Conservation (phyloP, 768 basidiomycete species). For the Boletellus ananiceps region DNA sequence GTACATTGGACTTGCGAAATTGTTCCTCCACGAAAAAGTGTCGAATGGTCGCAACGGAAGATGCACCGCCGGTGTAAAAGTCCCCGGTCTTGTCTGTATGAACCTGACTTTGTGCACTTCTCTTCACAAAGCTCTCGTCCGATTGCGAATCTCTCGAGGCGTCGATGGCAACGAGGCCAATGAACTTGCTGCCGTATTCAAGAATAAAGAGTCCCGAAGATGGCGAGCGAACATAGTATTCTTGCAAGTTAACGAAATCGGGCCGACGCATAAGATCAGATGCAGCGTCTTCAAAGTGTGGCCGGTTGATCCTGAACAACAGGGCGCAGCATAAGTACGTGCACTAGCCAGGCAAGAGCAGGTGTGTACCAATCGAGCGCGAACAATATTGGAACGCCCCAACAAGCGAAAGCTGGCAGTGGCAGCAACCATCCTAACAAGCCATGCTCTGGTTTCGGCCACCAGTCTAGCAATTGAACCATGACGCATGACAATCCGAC, state of each 20-base stretch:
- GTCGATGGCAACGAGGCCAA: constrained; percentile 71
- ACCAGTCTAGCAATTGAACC: constrained; percentile 60
- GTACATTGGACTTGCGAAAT: constrained; percentile 52
- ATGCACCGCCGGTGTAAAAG: constrained; percentile 31
- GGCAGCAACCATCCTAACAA: constrained; percentile 50
- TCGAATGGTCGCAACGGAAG: constrained; percentile 59
- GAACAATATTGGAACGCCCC: constrained; percentile 61
- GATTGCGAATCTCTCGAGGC: constrained; percentile 43
- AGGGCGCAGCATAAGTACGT: neutral
- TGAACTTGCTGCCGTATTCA: constrained; percentile 50
- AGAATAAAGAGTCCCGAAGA: constrained; percentile 70
- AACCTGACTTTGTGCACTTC: constrained; percentile 15
- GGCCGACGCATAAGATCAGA: constrained; percentile 47
- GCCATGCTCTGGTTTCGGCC: constrained; percentile 50
- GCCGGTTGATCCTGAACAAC: constrained; percentile 59
- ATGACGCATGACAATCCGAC: constrained; percentile 53
- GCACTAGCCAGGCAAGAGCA: neutral
- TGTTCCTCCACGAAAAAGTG: constrained; percentile 71
- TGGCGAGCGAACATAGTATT: constrained; percentile 56
- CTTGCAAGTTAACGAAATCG: constrained; percentile 50
- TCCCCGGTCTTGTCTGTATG: constrained; percentile 10
- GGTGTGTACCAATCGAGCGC: constrained; percentile 60
- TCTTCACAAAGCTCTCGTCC: constrained; percentile 25
- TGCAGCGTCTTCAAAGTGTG: constrained; percentile 54
- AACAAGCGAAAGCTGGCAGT: constrained; percentile 61